Conservation (phyloP, 2,329 filamentous ascomycete genomes). For the Aspergillus arachidicola region DNA sequence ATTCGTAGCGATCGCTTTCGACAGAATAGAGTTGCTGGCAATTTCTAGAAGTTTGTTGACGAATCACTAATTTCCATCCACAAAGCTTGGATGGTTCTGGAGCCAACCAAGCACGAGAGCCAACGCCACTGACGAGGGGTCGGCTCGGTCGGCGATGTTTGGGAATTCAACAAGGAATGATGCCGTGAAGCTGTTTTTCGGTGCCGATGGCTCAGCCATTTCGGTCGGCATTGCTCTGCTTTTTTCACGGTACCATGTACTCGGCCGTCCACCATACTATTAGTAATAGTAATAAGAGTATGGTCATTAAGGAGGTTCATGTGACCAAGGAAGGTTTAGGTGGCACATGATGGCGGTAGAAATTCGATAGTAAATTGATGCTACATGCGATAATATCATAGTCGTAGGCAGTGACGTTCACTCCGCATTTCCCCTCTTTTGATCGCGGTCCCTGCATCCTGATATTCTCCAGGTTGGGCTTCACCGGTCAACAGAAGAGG, state of each 20-base stretch:
- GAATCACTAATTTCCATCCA: slow-evolving; percentile 3
- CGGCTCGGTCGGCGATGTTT: slow-evolving; percentile 18
- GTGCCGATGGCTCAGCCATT: slow-evolving; percentile 4
- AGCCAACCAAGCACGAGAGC: slow-evolving; percentile 7
- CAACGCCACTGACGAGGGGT: slow-evolving; percentile 12
- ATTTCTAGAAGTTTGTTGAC: background rate
- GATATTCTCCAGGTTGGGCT: slow-evolving; percentile 2
- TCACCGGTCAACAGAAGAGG: slow-evolving; percentile 20
- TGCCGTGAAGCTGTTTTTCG: background rate
- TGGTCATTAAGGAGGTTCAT: background rate
- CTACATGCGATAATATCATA: background rate
- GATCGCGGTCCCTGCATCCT: slow-evolving; percentile 5
- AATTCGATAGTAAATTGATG: background rate
- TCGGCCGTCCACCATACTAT: background rate
- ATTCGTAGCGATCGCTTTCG: background rate
- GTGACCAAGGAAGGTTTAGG: background rate
- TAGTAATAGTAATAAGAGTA: background rate
- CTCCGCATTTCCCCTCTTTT: slow-evolving; percentile 23
- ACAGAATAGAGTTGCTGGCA: no score
- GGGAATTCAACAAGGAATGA: no score
- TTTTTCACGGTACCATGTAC: background rate
- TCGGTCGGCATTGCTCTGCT: background rate
- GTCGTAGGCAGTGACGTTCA: slow-evolving; percentile 7
- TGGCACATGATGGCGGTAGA: background rate
- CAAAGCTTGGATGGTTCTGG: slow-evolving; percentile 16